phyloP scores from a whole-genome alignment of 106 monocot genomes.

The Dioscorea alata region DNA sequence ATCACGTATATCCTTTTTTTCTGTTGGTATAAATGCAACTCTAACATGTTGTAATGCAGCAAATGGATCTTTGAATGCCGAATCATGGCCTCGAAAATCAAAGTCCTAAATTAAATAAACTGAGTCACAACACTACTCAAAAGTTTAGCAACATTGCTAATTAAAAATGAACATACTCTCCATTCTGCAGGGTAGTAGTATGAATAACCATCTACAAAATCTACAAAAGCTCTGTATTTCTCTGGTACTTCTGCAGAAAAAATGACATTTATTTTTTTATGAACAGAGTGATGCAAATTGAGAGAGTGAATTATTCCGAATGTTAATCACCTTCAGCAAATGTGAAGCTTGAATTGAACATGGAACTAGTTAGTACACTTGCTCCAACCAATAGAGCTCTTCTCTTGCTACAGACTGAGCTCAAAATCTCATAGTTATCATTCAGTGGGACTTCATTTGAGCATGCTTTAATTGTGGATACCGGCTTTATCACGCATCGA shows the following conservation, averaged over 20 bases:
- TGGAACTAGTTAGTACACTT: slow-evolving; percentile 29
- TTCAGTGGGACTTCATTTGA: neutral
- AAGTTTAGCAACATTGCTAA: neutral
- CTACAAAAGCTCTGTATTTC: slow-evolving; percentile 70
- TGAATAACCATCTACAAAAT: slow-evolving; percentile 71
- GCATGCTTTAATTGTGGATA: neutral
- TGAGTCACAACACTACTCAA: neutral
- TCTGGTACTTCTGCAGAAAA: slow-evolving; percentile 62
- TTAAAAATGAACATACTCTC: slow-evolving; percentile 45
- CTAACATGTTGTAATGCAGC: slow-evolving; percentile 80
- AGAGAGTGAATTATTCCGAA: neutral
- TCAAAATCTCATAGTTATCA: neutral
- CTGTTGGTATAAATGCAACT: slow-evolving; percentile 73
- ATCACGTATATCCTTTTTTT: slow-evolving; percentile 70
- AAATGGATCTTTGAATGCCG: slow-evolving; percentile 84
- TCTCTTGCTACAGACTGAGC: slow-evolving; percentile 42
- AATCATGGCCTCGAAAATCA: slow-evolving; percentile 77
- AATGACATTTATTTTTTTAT: neutral
- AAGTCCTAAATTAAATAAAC: slow-evolving; percentile 48
- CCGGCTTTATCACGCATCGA: neutral
- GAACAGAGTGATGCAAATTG: neutral
- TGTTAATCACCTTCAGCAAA: slow-evolving; percentile 56
- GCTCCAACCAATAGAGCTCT: slow-evolving; percentile 44
- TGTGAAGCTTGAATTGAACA: slow-evolving; percentile 29
- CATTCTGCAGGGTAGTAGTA: slow-evolving; percentile 89